These are phyloP conservation scores for Sporothrix mexicana DNA, from an alignment of 2,329 filamentous ascomycete species.

Conservation along the genomic window DNA sequence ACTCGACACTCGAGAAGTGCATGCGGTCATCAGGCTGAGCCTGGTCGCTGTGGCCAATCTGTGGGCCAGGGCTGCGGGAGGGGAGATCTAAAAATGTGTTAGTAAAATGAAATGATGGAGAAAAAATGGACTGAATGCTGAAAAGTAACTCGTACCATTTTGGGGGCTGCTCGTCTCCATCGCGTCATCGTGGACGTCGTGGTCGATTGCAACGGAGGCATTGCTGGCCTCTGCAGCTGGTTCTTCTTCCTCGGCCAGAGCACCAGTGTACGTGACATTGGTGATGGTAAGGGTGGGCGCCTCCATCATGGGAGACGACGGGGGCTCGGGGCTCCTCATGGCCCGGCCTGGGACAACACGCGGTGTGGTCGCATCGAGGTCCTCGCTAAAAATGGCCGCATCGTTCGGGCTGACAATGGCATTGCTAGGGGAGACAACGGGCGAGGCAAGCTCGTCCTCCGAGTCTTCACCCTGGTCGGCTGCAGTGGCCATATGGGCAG, in stretches of 20 bases:
- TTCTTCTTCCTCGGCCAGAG: background rate
- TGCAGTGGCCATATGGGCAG: too few species aligned
- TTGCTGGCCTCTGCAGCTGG: background rate
- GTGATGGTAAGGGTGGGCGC: slow-evolving; percentile 1
- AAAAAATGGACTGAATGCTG: background rate
- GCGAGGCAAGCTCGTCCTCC: slow-evolving; percentile 25
- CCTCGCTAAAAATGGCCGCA: slow-evolving; percentile 20
- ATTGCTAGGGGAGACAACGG: background rate
- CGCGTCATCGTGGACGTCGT: slow-evolving; percentile 10
- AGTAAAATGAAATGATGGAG: background rate
- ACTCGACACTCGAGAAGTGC: slow-evolving; percentile 28
- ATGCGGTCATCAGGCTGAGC: slow-evolving; percentile 19
- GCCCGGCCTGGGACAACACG: background rate
- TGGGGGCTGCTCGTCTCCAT: background rate
- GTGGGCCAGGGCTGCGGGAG: slow-evolving; percentile 7
- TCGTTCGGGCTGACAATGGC: background rate
- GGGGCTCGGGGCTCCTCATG: background rate
- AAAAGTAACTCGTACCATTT: background rate
- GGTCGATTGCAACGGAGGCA: background rate
- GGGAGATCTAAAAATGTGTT: background rate
- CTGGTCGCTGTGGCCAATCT: background rate
- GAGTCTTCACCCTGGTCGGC: background rate
- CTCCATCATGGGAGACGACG: slow-evolving; percentile 25
- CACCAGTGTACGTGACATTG: slow-evolving; percentile 2
- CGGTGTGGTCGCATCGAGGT: background rate